Evolutionary conservation across 2,329 filamentous ascomycete species (phyloP).

Genomic region (Monascus ruber): DNA sequence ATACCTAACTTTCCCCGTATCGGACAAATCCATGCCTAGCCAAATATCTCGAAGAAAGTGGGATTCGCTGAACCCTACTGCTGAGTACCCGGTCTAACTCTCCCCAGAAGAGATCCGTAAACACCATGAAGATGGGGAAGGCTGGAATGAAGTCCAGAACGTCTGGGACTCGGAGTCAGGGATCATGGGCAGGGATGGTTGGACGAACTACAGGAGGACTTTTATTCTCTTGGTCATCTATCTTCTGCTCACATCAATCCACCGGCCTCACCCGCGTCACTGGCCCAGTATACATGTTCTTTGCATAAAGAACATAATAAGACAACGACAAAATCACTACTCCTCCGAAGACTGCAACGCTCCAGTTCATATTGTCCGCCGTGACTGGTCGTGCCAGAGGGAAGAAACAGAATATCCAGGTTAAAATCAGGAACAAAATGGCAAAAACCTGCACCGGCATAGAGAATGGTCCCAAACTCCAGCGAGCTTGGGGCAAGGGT

Average conservation of each 20-base stretch:
- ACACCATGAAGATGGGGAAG: no score
- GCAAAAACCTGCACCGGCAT: constrained; percentile 35
- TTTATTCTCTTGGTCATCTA: no score
- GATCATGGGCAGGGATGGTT: no score
- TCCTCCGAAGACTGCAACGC: constrained; percentile 32
- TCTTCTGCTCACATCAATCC: not conserved
- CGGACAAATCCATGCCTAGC: no score
- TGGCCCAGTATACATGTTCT: constrained; percentile 19
- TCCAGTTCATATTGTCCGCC: constrained; percentile 39
- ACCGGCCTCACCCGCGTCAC: constrained; percentile 11
- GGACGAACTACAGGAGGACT: no score
- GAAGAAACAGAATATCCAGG: constrained; percentile 40
- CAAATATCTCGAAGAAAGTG: no score
- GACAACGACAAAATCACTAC: constrained; percentile 28
- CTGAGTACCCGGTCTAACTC: no score
- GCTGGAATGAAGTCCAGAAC: no score
- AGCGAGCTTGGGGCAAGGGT: constrained; percentile 30
- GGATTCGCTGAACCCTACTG: no score
- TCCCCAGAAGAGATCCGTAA: no score
- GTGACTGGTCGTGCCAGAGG: constrained; percentile 29
- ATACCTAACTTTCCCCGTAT: no score
- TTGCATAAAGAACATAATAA: constrained; percentile 27
- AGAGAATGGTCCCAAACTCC: constrained; percentile 34
- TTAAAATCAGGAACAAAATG: constrained; percentile 31
- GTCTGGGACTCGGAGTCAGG: no score